Evolutionary conservation across 2,329 filamentous ascomycete species (phyloP).

Genomic region (Aspergillus piperis): DNA sequence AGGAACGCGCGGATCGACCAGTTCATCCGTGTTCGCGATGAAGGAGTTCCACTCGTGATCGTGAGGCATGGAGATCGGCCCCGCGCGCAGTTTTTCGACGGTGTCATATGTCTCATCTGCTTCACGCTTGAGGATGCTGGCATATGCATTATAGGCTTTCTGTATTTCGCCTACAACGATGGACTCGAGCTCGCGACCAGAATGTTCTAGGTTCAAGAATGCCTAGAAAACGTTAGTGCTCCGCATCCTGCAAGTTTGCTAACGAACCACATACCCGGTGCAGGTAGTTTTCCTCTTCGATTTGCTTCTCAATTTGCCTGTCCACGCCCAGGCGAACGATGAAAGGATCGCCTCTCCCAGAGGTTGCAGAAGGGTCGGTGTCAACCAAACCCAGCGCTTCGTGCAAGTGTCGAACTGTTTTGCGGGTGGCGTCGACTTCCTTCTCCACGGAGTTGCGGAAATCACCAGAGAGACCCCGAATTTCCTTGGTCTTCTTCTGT

Average conservation of each 20-base stretch:
- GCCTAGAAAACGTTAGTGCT: conserved; percentile 58
- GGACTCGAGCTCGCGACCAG: conserved; percentile 89
- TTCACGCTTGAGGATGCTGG: conserved; percentile 87
- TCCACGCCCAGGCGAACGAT: conserved; percentile 84
- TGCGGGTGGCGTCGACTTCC: conserved; percentile 83
- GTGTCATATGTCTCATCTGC: conserved; percentile 77
- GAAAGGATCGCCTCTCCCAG: conserved; percentile 89
- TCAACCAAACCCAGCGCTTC: conserved; percentile 80
- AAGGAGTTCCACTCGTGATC: conserved; percentile 89
- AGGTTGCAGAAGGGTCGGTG: conserved; percentile 70
- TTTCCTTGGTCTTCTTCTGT: conserved; percentile 96
- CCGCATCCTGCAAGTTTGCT: not conserved
- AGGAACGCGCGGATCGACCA: conserved; percentile 81
- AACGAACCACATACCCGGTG: conserved; percentile 69
- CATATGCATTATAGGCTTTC: conserved; percentile 94
- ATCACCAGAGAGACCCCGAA: conserved; percentile 87
- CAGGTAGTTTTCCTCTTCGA: conserved; percentile 96
- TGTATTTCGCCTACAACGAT: conserved; percentile 98
- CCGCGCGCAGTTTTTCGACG: conserved; percentile 77
- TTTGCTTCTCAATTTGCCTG: conserved; percentile 84
- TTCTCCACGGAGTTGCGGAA: conserved; percentile 97
- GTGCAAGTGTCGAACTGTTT: conserved; percentile 76
- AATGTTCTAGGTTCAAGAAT: conserved; percentile 90
- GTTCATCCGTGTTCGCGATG: conserved; percentile 76
- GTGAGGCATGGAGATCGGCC: conserved; percentile 89